Evolutionary conservation across 768 basidiomycete genomes (phyloP).

Genomic region (Panellus pusillus): DNA sequence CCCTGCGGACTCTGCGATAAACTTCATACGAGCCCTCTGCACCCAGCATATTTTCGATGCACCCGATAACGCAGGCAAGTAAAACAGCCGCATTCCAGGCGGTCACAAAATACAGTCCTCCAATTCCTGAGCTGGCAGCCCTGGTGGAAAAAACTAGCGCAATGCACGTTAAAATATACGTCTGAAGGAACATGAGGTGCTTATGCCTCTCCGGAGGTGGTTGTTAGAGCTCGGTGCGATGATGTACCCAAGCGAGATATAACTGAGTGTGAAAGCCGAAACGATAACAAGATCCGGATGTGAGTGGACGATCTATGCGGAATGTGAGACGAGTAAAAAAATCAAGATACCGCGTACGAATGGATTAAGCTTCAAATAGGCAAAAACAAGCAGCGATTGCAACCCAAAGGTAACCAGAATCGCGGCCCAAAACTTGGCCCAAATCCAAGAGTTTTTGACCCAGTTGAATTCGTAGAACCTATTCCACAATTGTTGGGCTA

Average conservation of each 20-base stretch:
- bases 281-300: slow-evolving; percentile 50
- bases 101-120: slow-evolving; percentile 57
- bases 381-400: slow-evolving; percentile 48
- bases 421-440: slow-evolving; percentile 65
- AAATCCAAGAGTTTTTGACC: slow-evolving; percentile 41
- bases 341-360: slow-evolving; percentile 2
- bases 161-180: slow-evolving; percentile 60
- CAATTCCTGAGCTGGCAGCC: slow-evolving; percentile 42
- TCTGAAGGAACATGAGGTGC: slow-evolving; percentile 49
- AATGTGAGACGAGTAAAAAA: slow-evolving; percentile 2
- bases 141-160: slow-evolving; percentile 53
- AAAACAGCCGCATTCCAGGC: slow-evolving; percentile 53
- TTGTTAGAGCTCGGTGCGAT: slow-evolving; percentile 33
- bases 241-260: slow-evolving; percentile 45
- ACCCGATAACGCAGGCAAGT: slow-evolving; percentile 41
- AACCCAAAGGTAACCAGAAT: slow-evolving; percentile 44
- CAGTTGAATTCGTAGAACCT: slow-evolving; percentile 27
- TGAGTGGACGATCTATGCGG: slow-evolving; percentile 59
- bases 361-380: slow-evolving; percentile 39
- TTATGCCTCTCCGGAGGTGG: slow-evolving; percentile 44
- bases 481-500: slow-evolving; percentile 22
- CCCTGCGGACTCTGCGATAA: slow-evolving; percentile 17
- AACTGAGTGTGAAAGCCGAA: slow-evolving; percentile 50
- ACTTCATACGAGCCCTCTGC: slow-evolving; percentile 14
- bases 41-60: slow-evolving; percentile 31